These are phyloP conservation scores for Gracilariopsis chorda DNA, from an alignment of 23 red algal genomes.

Conservation along the genomic window DNA sequence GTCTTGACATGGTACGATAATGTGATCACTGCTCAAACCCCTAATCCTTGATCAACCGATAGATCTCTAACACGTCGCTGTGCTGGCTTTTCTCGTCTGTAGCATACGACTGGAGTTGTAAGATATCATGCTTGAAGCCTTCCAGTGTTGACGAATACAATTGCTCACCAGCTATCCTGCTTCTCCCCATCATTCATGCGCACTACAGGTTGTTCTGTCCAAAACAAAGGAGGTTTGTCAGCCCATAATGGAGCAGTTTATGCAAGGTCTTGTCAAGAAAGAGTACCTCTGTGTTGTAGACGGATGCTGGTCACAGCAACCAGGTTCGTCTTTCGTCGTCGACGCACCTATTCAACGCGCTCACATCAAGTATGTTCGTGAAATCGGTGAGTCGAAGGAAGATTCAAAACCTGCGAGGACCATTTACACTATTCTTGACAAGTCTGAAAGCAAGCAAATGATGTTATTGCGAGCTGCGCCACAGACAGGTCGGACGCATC, in stretches of 20 bases:
- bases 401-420: constrained; percentile 63
- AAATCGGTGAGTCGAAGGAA: constrained; percentile 19
- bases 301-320: neutral
- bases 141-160: neutral
- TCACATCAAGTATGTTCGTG: constrained; percentile 14
- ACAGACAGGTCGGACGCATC: constrained; percentile 71
- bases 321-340: constrained; percentile 22
- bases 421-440: constrained; percentile 23
- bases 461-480: constrained; percentile 53
- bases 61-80: too few species aligned
- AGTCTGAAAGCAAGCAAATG: constrained; percentile 7
- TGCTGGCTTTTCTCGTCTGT: too few species aligned
- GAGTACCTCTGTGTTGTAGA: constrained; percentile 71
- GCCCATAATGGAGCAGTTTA: constrained; percentile 56
- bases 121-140: neutral
- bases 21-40: too few species aligned
- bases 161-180: too few species aligned
- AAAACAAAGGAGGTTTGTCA: constrained; percentile 58
- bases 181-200: neutral
- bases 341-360: constrained; percentile 65
- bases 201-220: constrained; percentile 34
- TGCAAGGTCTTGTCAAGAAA: constrained; percentile 27
- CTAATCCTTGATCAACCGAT: too few species aligned
- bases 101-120: constrained; percentile 67
- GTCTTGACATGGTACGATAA: constrained; percentile 61